These are phyloP conservation scores for Helicostylum pulchrum DNA, from an alignment of 192 early-diverging fungal genomes.

Conservation along the genomic window DNA sequence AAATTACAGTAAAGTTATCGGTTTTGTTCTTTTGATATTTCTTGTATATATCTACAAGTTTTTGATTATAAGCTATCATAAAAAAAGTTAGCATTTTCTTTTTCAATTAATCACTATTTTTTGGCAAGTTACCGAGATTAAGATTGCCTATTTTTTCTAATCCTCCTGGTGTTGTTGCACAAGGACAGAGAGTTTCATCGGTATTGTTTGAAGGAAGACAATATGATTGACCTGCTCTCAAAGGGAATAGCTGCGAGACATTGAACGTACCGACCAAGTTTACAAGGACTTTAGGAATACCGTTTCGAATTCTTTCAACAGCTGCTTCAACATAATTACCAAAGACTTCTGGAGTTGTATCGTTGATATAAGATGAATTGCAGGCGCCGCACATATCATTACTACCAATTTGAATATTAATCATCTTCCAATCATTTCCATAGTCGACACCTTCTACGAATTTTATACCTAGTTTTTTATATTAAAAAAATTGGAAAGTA, in stretches of 20 bases:
- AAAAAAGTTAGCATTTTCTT: background rate
- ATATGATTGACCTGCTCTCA: background rate
- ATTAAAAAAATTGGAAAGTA: background rate
- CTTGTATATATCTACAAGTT: background rate
- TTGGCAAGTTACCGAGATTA: background rate
- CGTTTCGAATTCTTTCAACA: background rate
- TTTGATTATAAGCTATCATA: constrained; percentile 2
- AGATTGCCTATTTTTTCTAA: constrained; percentile 6
- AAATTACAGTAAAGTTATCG: constrained; percentile 6
- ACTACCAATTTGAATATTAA: constrained; percentile 21
- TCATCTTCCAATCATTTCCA: background rate
- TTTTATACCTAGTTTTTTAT: background rate
- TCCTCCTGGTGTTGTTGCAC: background rate
- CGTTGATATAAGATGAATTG: background rate
- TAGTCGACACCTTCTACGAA: constrained; percentile 16
- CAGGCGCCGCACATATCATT: constrained; percentile 22
- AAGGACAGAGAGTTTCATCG: background rate
- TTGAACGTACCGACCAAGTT: constrained; percentile 4
- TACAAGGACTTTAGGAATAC: background rate
- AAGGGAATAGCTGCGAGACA: background rate
- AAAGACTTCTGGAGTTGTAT: background rate
- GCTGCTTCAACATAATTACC: background rate
- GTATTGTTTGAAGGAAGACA: background rate
- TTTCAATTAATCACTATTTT: background rate
- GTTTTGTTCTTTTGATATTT: background rate